Evolutionary conservation across 1,139 yeast genomes (phyloP).

Genomic region (Sugiyamaella paludigena): DNA sequence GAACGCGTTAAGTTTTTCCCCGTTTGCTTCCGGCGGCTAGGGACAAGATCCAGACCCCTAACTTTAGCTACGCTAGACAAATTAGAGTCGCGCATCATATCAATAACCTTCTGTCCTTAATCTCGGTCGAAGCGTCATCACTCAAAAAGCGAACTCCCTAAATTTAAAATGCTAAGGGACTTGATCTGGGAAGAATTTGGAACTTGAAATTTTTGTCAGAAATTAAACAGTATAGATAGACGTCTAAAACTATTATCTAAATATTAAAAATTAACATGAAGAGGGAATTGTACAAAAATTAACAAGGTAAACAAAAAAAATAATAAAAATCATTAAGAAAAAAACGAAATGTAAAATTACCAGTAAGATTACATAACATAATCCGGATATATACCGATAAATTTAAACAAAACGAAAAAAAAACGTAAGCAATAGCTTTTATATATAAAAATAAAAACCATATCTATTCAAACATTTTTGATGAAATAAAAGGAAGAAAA

Average conservation of each 20-base stretch:
- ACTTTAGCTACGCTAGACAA: too few species aligned
- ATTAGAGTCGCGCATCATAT: too few species aligned
- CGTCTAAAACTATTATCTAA: not conserved
- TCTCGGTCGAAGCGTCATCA: too few species aligned
- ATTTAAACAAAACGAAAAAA: conserved; percentile 3
- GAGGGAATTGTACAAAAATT: not conserved
- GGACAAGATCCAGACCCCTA: too few species aligned
- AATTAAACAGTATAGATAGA: not conserved
- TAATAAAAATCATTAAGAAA: conserved; percentile 8
- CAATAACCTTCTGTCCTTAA: too few species aligned
- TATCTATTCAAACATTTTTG: conserved; percentile 4
- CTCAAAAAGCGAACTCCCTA: too few species aligned
- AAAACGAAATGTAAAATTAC: conserved; percentile 3
- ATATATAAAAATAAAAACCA: conserved; percentile 2
- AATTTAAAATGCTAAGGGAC: too few species aligned
- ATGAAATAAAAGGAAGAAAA: not conserved
- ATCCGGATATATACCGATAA: conserved; percentile 3
- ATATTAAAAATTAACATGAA: not conserved
- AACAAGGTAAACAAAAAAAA: conserved; percentile 1
- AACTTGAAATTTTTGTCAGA: too few species aligned
- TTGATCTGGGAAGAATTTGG: too few species aligned
- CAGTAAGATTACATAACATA: not conserved
- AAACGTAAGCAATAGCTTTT: not conserved
- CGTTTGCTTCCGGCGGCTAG: too few species aligned
- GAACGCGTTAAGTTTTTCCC: too few species aligned